These are phyloP conservation scores for Lepidium africanum DNA, from an alignment of 345 rosid genomes.

Conservation along the genomic window DNA sequence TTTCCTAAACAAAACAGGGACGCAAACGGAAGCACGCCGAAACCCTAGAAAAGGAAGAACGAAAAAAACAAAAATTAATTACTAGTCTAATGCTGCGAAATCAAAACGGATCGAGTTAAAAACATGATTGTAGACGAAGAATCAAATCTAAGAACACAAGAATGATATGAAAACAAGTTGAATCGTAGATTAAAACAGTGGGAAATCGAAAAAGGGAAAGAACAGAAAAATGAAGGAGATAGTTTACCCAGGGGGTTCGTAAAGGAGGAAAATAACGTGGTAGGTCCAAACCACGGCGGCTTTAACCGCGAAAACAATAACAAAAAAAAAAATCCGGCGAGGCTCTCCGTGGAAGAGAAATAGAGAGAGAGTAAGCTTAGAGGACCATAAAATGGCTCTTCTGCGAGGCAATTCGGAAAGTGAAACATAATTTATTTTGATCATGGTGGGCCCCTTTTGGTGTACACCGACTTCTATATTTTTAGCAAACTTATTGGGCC, in stretches of 20 bases:
- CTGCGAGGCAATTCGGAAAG: not conserved
- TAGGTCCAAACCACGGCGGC: not conserved
- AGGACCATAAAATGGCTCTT: not conserved
- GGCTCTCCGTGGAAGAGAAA: slow-evolving; percentile 2
- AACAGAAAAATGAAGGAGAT: not conserved
- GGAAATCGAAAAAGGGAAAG: slow-evolving; percentile 12
- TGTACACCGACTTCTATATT: not conserved
- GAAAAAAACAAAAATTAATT: not conserved
- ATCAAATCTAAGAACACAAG: slow-evolving; percentile 1
- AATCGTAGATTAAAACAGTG: slow-evolving; percentile 13
- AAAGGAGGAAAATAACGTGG: not conserved
- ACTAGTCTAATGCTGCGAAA: not conserved
- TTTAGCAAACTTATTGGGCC: not conserved
- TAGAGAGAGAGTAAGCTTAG: slow-evolving; percentile 6
- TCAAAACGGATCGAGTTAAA: not conserved
- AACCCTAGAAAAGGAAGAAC: slow-evolving; percentile 23
- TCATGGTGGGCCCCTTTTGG: not conserved
- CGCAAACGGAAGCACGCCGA: not conserved
- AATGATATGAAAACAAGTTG: not conserved
- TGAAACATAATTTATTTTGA: not conserved
- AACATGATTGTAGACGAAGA: not conserved
- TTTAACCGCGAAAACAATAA: not conserved
- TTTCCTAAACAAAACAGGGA: not conserved
- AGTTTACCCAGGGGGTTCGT: not conserved
- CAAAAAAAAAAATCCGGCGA: not conserved